phyloP scores from a whole-genome alignment of 2,329 filamentous ascomycete genomes.

The Fusarium globosum region DNA sequence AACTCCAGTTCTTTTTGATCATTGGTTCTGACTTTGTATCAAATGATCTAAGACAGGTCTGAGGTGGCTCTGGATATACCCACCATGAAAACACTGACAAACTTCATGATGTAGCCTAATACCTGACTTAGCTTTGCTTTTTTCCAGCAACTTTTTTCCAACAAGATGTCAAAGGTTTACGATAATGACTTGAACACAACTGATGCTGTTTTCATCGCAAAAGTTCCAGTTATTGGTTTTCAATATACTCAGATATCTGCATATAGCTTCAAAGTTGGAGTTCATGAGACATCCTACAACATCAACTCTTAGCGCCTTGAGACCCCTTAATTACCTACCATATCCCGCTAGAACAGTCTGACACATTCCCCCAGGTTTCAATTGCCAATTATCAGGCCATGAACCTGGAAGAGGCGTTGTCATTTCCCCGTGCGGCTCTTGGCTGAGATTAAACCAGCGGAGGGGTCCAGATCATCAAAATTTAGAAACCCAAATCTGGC shows the following conservation, averaged over 20 bases:
- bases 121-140: constrained; percentile 8
- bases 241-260: neutral
- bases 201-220: neutral
- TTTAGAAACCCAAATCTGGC: constrained; percentile 41
- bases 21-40: neutral
- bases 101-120: constrained; percentile 20
- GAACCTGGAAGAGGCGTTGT: constrained; percentile 33
- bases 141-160: neutral
- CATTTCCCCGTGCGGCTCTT: constrained; percentile 35
- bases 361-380: constrained; percentile 39
- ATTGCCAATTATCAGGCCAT: constrained; percentile 41
- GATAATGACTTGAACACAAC: neutral
- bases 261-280: neutral
- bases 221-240: neutral
- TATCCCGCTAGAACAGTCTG: constrained; percentile 38
- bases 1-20: neutral
- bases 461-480: constrained; percentile 28
- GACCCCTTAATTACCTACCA: constrained; percentile 10
- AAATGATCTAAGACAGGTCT: constrained; percentile 9
- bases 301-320: constrained; percentile 1
- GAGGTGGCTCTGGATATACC: neutral
- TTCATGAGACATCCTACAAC: neutral
- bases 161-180: neutral
- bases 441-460: constrained; percentile 30
- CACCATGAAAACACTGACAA: constrained; percentile 23